Conservation (phyloP, 2,329 filamentous ascomycete species). For the Davidsoniella virescens region DNA sequence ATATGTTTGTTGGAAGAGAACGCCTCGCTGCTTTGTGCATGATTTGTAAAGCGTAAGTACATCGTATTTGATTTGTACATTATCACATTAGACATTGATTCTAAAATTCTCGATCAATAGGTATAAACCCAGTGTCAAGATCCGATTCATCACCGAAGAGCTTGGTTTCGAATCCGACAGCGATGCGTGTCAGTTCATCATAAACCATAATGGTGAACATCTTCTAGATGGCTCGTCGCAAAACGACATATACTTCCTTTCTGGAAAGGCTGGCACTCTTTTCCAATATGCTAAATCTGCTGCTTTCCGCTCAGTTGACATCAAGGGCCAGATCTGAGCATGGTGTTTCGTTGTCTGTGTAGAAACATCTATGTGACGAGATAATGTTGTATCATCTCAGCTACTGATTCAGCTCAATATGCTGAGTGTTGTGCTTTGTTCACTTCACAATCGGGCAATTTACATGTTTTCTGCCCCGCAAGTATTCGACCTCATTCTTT, state of each 20-base stretch:
- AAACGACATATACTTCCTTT: conserved; percentile 47
- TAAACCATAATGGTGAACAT: conserved; percentile 59
- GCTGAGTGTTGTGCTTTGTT: no score
- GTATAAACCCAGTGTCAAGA: conserved; percentile 78
- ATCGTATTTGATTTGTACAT: background rate
- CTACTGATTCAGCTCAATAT: no score
- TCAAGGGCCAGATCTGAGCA: conserved; percentile 78
- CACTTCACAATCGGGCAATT: no score
- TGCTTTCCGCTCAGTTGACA: conserved; percentile 80
- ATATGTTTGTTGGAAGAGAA: conserved; percentile 95
- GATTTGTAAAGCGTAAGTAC: conserved; percentile 87
- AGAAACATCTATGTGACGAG: background rate
- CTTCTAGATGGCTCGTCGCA: conserved; percentile 48
- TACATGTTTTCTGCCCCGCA: no score
- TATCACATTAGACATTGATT: conserved; percentile 7
- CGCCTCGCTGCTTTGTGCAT: conserved; percentile 77
- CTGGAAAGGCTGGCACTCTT: conserved; percentile 51
- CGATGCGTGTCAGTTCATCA: conserved; percentile 80
- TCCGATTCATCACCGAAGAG: conserved; percentile 89
- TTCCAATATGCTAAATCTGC: conserved; percentile 59
- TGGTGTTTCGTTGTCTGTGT: background rate
- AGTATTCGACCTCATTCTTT: no score
- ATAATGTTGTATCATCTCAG: no score
- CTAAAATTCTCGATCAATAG: conserved; percentile 39
- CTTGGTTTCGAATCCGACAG: conserved; percentile 88